Evolutionary conservation across 169 alveolate genomes (phyloP).

Genomic region (Plasmodium yoelii): DNA sequence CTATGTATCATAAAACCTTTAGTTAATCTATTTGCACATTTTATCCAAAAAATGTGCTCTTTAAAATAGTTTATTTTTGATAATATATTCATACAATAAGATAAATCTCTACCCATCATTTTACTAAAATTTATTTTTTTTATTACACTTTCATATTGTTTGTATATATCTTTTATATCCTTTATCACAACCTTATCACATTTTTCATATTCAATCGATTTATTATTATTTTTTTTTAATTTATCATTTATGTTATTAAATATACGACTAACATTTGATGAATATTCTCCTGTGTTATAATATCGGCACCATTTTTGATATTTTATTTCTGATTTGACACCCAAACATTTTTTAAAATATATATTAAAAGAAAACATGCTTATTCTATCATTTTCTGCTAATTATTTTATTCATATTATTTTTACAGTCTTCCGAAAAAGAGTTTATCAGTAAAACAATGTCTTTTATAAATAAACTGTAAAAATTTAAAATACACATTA

Average conservation of each 20-base stretch:
- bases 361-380: too few species aligned
- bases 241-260: slow-evolving; percentile 17
- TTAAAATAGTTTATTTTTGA: slow-evolving; percentile 39
- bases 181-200: neutral
- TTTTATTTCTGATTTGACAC: too few species aligned
- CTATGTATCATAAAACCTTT: slow-evolving; percentile 58
- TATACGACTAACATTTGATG: slow-evolving; percentile 48
- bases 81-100: slow-evolving; percentile 63
- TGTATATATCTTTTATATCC: neutral
- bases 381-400: too few species aligned
- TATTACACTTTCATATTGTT: slow-evolving; percentile 29
- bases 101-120: slow-evolving; percentile 72
- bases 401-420: too few species aligned
- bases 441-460: too few species aligned
- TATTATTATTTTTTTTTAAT: slow-evolving; percentile 5
- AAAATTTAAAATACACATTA: too few species aligned
- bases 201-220: neutral
- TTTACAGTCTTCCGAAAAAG: too few species aligned
- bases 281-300: slow-evolving; percentile 36
- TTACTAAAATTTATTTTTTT: slow-evolving; percentile 13
- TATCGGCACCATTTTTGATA: neutral
- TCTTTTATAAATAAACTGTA: too few species aligned
- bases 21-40: slow-evolving; percentile 21
- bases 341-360: too few species aligned
- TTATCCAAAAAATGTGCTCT: slow-evolving; percentile 31